phyloP scores from a whole-genome alignment of 139 green algal genomes.

The Haematococcus sp. region DNA sequence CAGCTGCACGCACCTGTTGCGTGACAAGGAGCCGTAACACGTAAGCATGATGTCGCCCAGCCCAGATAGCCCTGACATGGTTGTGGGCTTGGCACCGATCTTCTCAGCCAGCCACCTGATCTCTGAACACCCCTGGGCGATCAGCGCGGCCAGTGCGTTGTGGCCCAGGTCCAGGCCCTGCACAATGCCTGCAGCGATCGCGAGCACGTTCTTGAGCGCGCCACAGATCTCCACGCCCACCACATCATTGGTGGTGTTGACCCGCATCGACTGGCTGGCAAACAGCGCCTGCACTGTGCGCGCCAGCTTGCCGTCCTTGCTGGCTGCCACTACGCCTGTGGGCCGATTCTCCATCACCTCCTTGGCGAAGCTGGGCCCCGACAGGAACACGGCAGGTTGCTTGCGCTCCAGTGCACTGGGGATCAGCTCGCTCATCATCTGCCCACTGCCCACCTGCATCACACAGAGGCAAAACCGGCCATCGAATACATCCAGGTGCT shows the following conservation, averaged over 20 bases:
- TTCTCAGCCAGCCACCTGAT: constrained; percentile 90
- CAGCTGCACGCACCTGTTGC: constrained; percentile 82
- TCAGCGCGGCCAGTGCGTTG: constrained; percentile 95
- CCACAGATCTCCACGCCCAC: constrained; percentile 96
- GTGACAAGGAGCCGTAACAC: constrained; percentile 92
- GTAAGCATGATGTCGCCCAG: constrained; percentile 99
- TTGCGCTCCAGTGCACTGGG: constrained; percentile 72
- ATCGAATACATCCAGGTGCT: no score
- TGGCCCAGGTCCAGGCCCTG: constrained; percentile 93
- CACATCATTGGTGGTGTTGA: constrained; percentile 95
- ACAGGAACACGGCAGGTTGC: constrained; percentile 89
- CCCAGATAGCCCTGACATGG: constrained; percentile 86
- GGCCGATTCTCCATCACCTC: constrained; percentile 83
- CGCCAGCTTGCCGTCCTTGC: constrained; percentile 55
- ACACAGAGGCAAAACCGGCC: background rate
- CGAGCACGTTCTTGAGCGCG: constrained; percentile 98
- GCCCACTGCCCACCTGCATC: constrained; percentile 69
- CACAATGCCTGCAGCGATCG: constrained; percentile 97
- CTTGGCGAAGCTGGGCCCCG: constrained; percentile 90
- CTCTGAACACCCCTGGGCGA: constrained; percentile 64
- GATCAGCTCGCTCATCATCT: constrained; percentile 96
- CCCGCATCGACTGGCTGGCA: constrained; percentile 81
- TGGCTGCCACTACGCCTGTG: constrained; percentile 86
- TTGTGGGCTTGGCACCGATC: constrained; percentile 90
- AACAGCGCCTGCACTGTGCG: constrained; percentile 77